Conservation (phyloP, 2,329 filamentous ascomycete species). For the Exophiala viscosa region DNA sequence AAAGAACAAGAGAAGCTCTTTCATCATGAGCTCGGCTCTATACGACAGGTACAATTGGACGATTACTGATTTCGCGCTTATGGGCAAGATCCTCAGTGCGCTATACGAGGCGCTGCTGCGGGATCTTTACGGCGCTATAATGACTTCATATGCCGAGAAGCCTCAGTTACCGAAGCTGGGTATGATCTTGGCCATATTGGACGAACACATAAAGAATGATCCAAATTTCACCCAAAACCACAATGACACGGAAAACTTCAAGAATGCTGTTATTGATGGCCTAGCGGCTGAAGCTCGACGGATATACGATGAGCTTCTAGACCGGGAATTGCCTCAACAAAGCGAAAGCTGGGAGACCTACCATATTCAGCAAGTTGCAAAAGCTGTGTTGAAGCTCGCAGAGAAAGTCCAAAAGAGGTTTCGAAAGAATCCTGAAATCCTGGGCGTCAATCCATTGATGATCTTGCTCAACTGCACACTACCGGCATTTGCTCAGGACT, state of each 20-base stretch:
- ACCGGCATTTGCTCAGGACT: slow-evolving; percentile 86
- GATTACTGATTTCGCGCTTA: slow-evolving; percentile 63
- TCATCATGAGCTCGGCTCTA: slow-evolving; percentile 41
- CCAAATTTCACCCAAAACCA: slow-evolving; percentile 67
- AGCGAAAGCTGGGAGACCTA: slow-evolving; percentile 85
- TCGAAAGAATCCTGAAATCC: slow-evolving; percentile 77
- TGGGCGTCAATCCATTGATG: slow-evolving; percentile 67
- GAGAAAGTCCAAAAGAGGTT: slow-evolving; percentile 92
- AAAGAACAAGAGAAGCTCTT: slow-evolving; percentile 56
- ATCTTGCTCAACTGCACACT: slow-evolving; percentile 80
- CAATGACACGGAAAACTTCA: slow-evolving; percentile 69
- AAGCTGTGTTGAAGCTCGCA: slow-evolving; percentile 77
- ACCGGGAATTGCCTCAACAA: slow-evolving; percentile 73
- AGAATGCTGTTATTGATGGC: slow-evolving; percentile 66
- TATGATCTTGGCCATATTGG: slow-evolving; percentile 73
- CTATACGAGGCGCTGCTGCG: slow-evolving; percentile 79
- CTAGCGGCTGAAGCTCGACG: slow-evolving; percentile 70
- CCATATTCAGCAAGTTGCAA: slow-evolving; percentile 84
- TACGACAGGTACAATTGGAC: slow-evolving; percentile 65
- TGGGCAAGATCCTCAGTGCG: slow-evolving; percentile 69
- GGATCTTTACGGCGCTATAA: slow-evolving; percentile 82
- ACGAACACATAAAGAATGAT: slow-evolving; percentile 77
- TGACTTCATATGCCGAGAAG: slow-evolving; percentile 85
- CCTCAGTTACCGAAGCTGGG: slow-evolving; percentile 66
- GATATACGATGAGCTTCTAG: slow-evolving; percentile 75